These are phyloP conservation scores for Pythium periplocum DNA, from an alignment of 352 stramenopile species.

Conservation along the genomic window DNA sequence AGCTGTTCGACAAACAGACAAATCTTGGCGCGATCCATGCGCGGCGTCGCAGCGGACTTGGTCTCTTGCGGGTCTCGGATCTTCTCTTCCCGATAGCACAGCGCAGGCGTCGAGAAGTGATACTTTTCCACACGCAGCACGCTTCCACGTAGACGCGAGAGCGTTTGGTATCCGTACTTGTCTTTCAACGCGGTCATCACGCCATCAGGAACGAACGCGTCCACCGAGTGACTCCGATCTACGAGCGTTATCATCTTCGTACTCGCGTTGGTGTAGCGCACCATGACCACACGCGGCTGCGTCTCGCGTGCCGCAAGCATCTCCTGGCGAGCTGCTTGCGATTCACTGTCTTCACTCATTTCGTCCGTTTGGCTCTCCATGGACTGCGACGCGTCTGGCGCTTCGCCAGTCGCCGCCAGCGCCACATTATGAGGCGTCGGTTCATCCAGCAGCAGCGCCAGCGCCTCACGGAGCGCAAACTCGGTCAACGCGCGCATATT, in stretches of 20 bases:
- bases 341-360: slow-evolving; percentile 52
- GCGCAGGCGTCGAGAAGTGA: slow-evolving; percentile 41
- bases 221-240: slow-evolving; percentile 36
- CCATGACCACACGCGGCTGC: slow-evolving; percentile 43
- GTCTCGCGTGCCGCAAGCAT: background rate
- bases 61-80: background rate
- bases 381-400: slow-evolving; percentile 9
- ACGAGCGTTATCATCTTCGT: slow-evolving; percentile 41
- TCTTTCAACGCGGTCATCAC: slow-evolving; percentile 18
- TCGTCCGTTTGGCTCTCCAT: slow-evolving; percentile 32
- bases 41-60: background rate
- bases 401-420: slow-evolving; percentile 10
- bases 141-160: slow-evolving; percentile 41
- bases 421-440: slow-evolving; percentile 12
- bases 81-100: slow-evolving; percentile 29
- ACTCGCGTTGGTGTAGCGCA: slow-evolving; percentile 33
- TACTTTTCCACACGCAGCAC: slow-evolving; percentile 56
- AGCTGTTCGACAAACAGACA: slow-evolving; percentile 27
- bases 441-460: slow-evolving; percentile 36
- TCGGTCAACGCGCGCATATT: slow-evolving; percentile 30
- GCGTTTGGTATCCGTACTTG: slow-evolving; percentile 23
- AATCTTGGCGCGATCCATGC: background rate
- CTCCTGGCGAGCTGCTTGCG: slow-evolving; percentile 1
- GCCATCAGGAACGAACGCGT: slow-evolving; percentile 39
- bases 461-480: slow-evolving; percentile 55